phyloP scores from a whole-genome alignment of 805 yeast species.

The Schwanniomyces vanrijiae region DNA sequence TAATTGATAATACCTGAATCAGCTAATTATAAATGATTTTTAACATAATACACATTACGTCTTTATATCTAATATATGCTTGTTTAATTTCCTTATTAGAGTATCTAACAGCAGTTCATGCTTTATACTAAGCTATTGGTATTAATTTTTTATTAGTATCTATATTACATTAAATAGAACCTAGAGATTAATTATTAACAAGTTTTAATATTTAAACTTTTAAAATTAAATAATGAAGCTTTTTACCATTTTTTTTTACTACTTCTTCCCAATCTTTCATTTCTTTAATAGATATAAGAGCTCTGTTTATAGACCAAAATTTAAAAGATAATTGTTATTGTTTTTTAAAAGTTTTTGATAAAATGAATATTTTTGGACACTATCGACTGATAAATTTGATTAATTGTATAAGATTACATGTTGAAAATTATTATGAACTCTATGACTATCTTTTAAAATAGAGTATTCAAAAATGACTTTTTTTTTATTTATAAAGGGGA shows the following conservation, averaged over 20 bases:
- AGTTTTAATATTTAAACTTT: conserved; percentile 58
- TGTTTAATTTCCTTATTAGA: conserved; percentile 45
- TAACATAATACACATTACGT: conserved; percentile 39
- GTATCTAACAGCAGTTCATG: conserved; percentile 43
- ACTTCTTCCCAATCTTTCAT: conserved; percentile 30
- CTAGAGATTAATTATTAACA: conserved; percentile 22
- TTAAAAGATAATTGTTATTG: conserved; percentile 43
- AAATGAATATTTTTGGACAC: conserved; percentile 40
- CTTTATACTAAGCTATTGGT: conserved; percentile 55
- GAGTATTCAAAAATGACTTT: conserved; percentile 12
- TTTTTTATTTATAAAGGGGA: conserved; percentile 27
- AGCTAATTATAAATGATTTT: conserved; percentile 37
- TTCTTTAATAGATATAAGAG: conserved; percentile 32
- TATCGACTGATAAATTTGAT: conserved; percentile 40
- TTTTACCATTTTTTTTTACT: conserved; percentile 14
- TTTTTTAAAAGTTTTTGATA: conserved; percentile 45
- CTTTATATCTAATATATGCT: conserved; percentile 40
- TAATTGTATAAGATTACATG: conserved; percentile 43
- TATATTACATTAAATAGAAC: conserved; percentile 5
- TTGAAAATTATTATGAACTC: conserved; percentile 36
- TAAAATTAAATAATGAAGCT: conserved; percentile 39
- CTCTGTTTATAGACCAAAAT: conserved; percentile 35
- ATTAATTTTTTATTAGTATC: conserved; percentile 33
- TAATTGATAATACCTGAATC: conserved; percentile 30
- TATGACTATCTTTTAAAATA: conserved; percentile 29